Percentiles rank a stretch among this genome's conserved stretches.
Conservation (phyloP, 768 basidiomycete genomes). For the Lentinula edodes region DNA sequence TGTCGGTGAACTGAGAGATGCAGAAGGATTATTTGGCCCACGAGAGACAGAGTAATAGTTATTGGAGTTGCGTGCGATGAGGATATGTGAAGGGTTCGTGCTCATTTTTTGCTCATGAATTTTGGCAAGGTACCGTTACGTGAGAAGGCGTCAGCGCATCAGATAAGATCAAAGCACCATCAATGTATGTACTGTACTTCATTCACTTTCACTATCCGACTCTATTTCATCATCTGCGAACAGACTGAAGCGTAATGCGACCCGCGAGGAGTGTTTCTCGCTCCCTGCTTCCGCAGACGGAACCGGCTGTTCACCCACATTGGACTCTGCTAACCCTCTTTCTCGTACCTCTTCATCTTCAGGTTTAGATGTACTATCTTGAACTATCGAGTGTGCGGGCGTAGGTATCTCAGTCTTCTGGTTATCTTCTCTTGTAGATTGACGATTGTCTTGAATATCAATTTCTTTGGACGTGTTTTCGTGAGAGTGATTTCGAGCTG, state of each 20-base stretch:
- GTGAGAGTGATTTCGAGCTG: too few relatives aligned
- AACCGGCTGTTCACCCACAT: neutral
- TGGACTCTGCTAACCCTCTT: neutral
- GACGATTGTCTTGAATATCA: too few relatives aligned
- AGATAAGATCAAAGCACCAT: neutral
- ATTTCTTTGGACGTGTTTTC: too few relatives aligned
- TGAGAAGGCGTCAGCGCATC: too few relatives aligned
- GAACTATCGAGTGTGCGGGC: neutral
- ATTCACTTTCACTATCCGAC: neutral
- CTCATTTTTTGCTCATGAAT: slow-evolving; percentile 25
- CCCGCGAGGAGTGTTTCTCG: neutral
- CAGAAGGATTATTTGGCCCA: slow-evolving; percentile 69
- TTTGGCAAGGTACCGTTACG: slow-evolving; percentile 12
- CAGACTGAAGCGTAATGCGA: neutral
- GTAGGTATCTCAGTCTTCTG: too few relatives aligned
- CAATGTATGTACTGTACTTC: neutral
- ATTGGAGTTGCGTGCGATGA: slow-evolving; percentile 67
- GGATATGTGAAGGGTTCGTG: slow-evolving; percentile 81
- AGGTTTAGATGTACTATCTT: neutral
- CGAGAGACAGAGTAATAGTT: slow-evolving; percentile 36
- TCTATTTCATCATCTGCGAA: neutral
- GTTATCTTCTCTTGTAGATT: too few relatives aligned
- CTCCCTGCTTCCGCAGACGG: neutral
- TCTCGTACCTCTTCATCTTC: neutral
- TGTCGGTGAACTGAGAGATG: slow-evolving; percentile 77